Percentiles rank a stretch among this genome's conserved stretches.
phyloP scores from a whole-genome alignment of 2,329 filamentous ascomycete species.

The Fusarium luffae region DNA sequence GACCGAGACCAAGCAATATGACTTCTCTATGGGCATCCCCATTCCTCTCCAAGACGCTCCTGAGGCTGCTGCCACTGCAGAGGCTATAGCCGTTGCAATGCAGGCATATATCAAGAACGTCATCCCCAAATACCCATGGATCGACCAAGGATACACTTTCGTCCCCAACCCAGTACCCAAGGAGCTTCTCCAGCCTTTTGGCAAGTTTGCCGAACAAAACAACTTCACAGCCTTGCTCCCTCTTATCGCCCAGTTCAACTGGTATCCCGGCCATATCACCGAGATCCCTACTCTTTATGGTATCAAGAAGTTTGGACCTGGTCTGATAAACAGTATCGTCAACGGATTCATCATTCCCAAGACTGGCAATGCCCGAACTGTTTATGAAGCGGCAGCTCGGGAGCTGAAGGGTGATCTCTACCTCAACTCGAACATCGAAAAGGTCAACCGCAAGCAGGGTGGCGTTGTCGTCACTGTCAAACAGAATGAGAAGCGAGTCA shows the following conservation, averaged over 20 bases:
- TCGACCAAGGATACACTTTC: slow-evolving; percentile 33
- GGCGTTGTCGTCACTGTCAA: slow-evolving; percentile 9
- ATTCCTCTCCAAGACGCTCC: slow-evolving; percentile 12
- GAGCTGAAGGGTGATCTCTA: slow-evolving; percentile 6
- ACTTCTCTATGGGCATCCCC: slow-evolving; percentile 33
- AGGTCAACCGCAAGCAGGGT: not conserved
- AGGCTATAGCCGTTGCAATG: slow-evolving; percentile 11
- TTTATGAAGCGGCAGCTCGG: slow-evolving; percentile 22
- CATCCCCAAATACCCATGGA: slow-evolving; percentile 34
- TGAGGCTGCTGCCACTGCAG: not conserved
- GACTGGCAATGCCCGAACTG: slow-evolving; percentile 19
- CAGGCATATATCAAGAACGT: slow-evolving; percentile 19
- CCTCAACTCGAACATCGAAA: slow-evolving; percentile 22
- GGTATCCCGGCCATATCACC: slow-evolving; percentile 35
- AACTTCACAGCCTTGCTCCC: slow-evolving; percentile 27
- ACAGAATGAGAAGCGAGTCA: not conserved
- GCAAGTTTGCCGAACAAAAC: slow-evolving; percentile 27
- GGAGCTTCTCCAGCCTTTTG: slow-evolving; percentile 34
- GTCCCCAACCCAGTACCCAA: slow-evolving; percentile 29
- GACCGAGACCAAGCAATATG: slow-evolving; percentile 5
- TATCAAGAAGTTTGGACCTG: slow-evolving; percentile 34
- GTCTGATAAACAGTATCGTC: slow-evolving; percentile 14
- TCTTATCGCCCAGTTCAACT: slow-evolving; percentile 27
- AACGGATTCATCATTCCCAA: slow-evolving; percentile 17
- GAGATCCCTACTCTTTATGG: slow-evolving; percentile 33